Evolutionary conservation across 129 eudicot species (phyloP).

Genomic region (sunflower (Helianthus annuus)): HanXRQr2.0-SUNRISE NC_035437.2:261918-262417

Average conservation of each 20-base stretch:
- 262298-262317: no score
- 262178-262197: constrained; percentile 35
- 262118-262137: not conserved
- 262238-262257: no score
- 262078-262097: constrained; percentile 42
- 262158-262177: constrained; percentile 32
- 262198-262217: not conserved
- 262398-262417: no score
- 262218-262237: no score
- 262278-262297: no score
- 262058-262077: constrained; percentile 90
- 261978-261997: not conserved
- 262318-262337: no score
- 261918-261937: constrained; percentile 51
- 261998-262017: constrained; percentile 80
- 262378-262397: no score
- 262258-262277: no score
- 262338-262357: no score
- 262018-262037: constrained; percentile 74
- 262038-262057: constrained; percentile 76
- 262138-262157: no score
- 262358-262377: no score
- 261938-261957: not conserved
- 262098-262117: not conserved
- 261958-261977: not conserved